phyloP scores from a whole-genome alignment of 352 stramenopile species.

The Phytophthora brassicae region DNA sequence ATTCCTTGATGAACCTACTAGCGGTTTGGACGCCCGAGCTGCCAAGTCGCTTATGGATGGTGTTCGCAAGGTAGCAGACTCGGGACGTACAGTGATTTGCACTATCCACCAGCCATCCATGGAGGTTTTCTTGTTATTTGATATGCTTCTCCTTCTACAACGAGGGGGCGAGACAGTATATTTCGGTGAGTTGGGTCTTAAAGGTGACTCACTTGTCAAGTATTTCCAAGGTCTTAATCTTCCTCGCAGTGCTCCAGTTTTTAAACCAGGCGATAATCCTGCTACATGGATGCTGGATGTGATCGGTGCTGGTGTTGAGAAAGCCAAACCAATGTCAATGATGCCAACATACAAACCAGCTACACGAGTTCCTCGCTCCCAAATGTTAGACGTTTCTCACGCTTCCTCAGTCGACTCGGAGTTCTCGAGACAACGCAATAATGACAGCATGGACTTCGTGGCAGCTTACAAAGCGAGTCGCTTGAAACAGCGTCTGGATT shows the following conservation, averaged over 20 bases:
- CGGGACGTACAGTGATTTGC: conserved; percentile 81
- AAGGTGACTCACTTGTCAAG: conserved; percentile 41
- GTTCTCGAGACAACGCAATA: conserved; percentile 10
- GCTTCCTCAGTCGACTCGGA: conserved; percentile 27
- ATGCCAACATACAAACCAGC: neutral
- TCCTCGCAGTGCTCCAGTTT: conserved; percentile 26
- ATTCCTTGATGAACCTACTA: conserved; percentile 64
- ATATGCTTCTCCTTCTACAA: conserved; percentile 84
- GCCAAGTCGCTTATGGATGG: conserved; percentile 67
- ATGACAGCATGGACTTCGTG: conserved; percentile 37
- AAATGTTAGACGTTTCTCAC: conserved; percentile 22
- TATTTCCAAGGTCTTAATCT: conserved; percentile 65
- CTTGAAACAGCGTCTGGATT: conserved; percentile 33
- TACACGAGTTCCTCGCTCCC: conserved; percentile 4
- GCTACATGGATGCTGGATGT: conserved; percentile 88
- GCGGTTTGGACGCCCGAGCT: conserved; percentile 66
- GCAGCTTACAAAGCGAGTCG: conserved; percentile 35
- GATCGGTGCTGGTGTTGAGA: conserved; percentile 53
- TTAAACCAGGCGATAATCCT: conserved; percentile 76
- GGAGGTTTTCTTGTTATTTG: conserved; percentile 67
- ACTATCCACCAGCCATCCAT: conserved; percentile 48
- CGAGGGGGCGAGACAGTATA: conserved; percentile 83
- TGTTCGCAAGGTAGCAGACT: conserved; percentile 56
- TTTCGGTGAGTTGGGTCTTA: conserved; percentile 75
- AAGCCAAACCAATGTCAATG: conserved; percentile 10